These are phyloP conservation scores for Coemansia sp. DNA, from an alignment of 192 early-diverging fungal genomes.

Conservation along the genomic window DNA sequence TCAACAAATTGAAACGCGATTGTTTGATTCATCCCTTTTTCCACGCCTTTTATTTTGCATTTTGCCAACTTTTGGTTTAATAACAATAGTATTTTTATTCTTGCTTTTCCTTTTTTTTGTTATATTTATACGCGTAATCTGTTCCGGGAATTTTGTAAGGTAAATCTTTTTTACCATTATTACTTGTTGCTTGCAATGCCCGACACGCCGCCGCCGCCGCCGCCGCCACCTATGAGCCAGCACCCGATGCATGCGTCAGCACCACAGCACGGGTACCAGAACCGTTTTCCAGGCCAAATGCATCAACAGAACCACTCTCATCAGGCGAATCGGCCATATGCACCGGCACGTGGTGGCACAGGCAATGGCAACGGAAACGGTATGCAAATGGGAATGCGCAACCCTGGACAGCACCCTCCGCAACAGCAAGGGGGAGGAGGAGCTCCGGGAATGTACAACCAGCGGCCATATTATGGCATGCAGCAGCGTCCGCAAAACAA, in stretches of 20 bases:
- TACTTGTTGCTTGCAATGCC: no score
- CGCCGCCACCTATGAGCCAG: background rate
- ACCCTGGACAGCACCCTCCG: slow-evolving; percentile 20
- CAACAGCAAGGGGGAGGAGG: slow-evolving; percentile 14
- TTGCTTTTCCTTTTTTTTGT: no score
- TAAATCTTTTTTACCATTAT: no score
- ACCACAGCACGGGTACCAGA: background rate
- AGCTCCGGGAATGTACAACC: slow-evolving; percentile 1
- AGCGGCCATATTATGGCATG: slow-evolving; percentile 16
- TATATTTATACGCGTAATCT: no score
- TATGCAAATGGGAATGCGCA: slow-evolving; percentile 34
- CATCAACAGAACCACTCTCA: slow-evolving; percentile 1
- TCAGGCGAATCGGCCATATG: slow-evolving; percentile 2
- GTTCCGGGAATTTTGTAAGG: no score
- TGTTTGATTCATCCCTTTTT: no score
- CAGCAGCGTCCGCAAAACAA: slow-evolving; percentile 18
- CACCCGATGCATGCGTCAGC: no score
- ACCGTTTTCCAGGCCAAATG: background rate
- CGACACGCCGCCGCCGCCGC: background rate
- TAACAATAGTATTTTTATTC: no score
- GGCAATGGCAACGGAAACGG: background rate
- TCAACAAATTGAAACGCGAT: no score
- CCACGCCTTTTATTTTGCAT: no score
- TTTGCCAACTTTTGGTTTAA: no score
- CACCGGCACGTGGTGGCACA: background rate